Base-by-base conservation (phyloP, 345 rosid genomes). In the Populus nigra region DNA sequence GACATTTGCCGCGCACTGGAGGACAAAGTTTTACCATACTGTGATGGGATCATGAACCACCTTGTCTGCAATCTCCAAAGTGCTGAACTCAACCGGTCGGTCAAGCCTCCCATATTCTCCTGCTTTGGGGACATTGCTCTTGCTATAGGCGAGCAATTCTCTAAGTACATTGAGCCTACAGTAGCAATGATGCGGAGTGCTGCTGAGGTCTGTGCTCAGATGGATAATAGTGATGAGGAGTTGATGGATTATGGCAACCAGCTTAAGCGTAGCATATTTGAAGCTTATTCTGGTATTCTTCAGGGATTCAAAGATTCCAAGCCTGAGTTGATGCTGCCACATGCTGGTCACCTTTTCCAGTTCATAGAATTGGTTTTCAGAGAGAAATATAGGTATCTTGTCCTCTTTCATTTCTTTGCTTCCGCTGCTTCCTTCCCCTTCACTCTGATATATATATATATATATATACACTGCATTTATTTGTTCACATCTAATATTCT, bases 111-210 rank as follows among this genome's bases (percentile, higher is more conserved):
- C 12, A 96, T 96, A 71, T 90, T 96, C 84, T 91, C 97, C 38
- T 88, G 92, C 85, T 91, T 96, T 73, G 99, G 99, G 49, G 99
- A 93, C 79, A 88, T 96, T 76, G 98, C 94, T 74, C 91, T 96
- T 78, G 96, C 98, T 4, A 88, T 96, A 25, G 94, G 96, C 45
- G 90, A 83, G 25, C 90, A 89, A 20, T 96, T 96, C 78, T 91
- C 86, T 71, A 92, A 92, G 84, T 96, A 93, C 25, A 86, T 92
- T 4, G 86, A 82, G 18, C 75, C 87, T 76, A 86, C 94, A 31
- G 73, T 92, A 73, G 89, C 86, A 71, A 90, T 93, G 89, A 89
- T 93, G 93, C 96, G 88, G 77, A 93, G 89, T 8, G 99, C 99
- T 65, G 90, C 99, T 4, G 88, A 89, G 84, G 78, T 90, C 18